These are phyloP conservation scores for Citrus sinensis DNA, from an alignment of 345 rosid species.

Conservation along the genomic window DVS_A1.0 CM039161.1:18334001-18334500, in stretches of 20 bases:
- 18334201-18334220: constrained; percentile 45
- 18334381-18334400: constrained; percentile 73
- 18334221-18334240: constrained; percentile 34
- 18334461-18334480: constrained; percentile 96
- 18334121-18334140: not conserved
- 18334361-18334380: constrained; percentile 47
- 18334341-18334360: constrained; percentile 15
- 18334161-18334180: constrained; percentile 60
- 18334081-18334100: not conserved
- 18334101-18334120: not conserved
- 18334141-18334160: not conserved
- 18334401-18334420: constrained; percentile 81
- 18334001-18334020: not conserved
- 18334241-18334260: constrained; percentile 27
- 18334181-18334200: constrained; percentile 26
- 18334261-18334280: constrained; percentile 36
- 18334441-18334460: constrained; percentile 90
- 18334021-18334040: not conserved
- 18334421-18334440: constrained; percentile 80
- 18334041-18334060: not conserved
- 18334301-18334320: constrained; percentile 39
- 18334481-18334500: constrained; percentile 91
- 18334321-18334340: constrained; percentile 24
- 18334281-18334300: constrained; percentile 32
- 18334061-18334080: not conserved